Base-by-base conservation (phyloP, 2,329 filamentous ascomycete genomes). In the Hypoxylon sp. region DNA sequence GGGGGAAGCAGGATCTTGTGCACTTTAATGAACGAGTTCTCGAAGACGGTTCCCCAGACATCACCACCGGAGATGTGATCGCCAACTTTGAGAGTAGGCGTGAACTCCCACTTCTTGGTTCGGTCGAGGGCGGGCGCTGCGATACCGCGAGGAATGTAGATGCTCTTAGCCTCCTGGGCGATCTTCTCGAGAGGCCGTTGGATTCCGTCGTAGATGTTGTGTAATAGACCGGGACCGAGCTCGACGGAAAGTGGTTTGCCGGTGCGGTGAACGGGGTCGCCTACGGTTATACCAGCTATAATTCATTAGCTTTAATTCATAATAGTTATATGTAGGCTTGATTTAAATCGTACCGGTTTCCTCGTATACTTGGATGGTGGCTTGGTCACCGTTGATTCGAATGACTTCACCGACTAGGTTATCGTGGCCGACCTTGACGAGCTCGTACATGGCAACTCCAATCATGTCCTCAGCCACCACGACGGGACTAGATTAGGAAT, bases 161-260 rank as follows among this genome's bases (percentile, higher is more conserved):
- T 99, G 82, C 93, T 94, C 78, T 93, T 85, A 57, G 94, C 90
- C 52, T 87, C 82, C 43, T 91, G 84, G 74, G 93, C 86, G 77
- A 99, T 99, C 73, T 89, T 90, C 82, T 91, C 91, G 75, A 99
- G 90, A 55, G 96, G 96, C 79, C 96, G 91, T 82, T 99, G 96
- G 77, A 99, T 99, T 84, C 96, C 96, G 81, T 99, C 96, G 86
- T 98, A 99, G 81, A 99, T 99, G 74, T 96, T 98, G 84, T 98
- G 95, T 88, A 99, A 93, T 80, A 99, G 86, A 79, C 96, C 96
- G 71, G 96, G 96, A 55, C 96, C 96, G 51, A 99, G 91, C 82
- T 99, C 96, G 82, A 99, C 96, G 64, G 96, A 98, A 61, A 99
- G 86, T 71, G 96, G 96, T 87, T 98, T 98, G 81, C 94, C 93